Evolutionary conservation across 768 basidiomycete species (phyloP).

Genomic region (Psilocybe cyanescens): DNA sequence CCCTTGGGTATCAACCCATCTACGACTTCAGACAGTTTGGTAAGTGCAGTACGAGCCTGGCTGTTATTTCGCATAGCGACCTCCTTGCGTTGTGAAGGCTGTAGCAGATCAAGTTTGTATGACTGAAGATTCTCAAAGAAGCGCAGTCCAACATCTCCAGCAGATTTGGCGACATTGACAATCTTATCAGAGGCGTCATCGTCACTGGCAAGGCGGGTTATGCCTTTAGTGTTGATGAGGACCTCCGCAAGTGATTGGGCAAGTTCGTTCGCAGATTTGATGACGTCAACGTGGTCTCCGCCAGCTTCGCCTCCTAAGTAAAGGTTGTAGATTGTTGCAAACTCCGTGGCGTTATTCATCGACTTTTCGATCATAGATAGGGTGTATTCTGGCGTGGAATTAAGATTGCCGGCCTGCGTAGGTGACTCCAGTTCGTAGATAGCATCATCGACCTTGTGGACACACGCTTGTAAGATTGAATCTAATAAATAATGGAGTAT

Average conservation of each 20-base stretch:
- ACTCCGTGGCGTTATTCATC: conserved; percentile 92
- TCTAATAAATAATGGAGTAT: conserved; percentile 51
- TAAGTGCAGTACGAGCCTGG: conserved; percentile 80
- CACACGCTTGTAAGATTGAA: conserved; percentile 95
- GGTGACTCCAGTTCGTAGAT: conserved; percentile 98
- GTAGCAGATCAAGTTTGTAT: conserved; percentile 86
- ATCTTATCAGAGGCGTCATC: conserved; percentile 95
- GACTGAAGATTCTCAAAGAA: conserved; percentile 97
- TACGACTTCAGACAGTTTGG: conserved; percentile 85
- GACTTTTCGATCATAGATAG: conserved; percentile 99
- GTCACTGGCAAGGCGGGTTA: conserved; percentile 88
- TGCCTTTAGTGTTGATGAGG: conserved; percentile 91
- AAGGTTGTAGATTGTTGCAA: conserved; percentile 92
- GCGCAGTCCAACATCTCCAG: conserved; percentile 87
- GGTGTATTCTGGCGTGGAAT: conserved; percentile 98
- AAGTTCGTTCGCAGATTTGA: conserved; percentile 96
- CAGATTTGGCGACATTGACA: conserved; percentile 76
- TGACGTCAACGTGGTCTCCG: conserved; percentile 96
- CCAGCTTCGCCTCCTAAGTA: conserved; percentile 86
- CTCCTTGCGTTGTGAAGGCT: conserved; percentile 77
- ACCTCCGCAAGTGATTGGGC: conserved; percentile 94
- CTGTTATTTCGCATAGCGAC: conserved; percentile 89
- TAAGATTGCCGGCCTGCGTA: conserved; percentile 90
- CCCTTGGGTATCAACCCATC: conserved; percentile 88
- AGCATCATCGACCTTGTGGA: conserved; percentile 95